A percentile compares a stretch with the other conserved stretches of the same genome.
These are phyloP conservation scores for Lachnellula cervina DNA, from an alignment of 2,329 filamentous ascomycete genomes.

Conservation along the genomic window DNA sequence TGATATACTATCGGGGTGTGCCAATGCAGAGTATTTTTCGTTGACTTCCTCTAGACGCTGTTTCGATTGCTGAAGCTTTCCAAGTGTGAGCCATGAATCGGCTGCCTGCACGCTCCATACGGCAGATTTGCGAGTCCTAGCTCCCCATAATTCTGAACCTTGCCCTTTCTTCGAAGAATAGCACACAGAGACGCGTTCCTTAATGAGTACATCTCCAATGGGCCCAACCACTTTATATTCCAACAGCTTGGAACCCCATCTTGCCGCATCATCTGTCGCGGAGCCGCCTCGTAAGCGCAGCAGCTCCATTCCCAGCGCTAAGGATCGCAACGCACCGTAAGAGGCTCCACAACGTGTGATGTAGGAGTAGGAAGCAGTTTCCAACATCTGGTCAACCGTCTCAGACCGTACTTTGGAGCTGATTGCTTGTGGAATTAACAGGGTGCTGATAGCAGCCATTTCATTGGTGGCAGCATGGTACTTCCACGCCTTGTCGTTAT, in stretches of 20 bases:
- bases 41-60: constrained; percentile 68
- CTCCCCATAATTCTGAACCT: constrained; percentile 63
- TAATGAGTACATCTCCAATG: constrained; percentile 76
- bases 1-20: constrained; percentile 46
- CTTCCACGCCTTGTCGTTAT: constrained; percentile 94
- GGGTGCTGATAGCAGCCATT: constrained; percentile 82
- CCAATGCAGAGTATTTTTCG: constrained; percentile 47
- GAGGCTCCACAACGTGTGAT: constrained; percentile 75
- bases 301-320: constrained; percentile 75
- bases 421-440: constrained; percentile 69
- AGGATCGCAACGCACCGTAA: constrained; percentile 73
- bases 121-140: constrained; percentile 75
- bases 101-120: constrained; percentile 83
- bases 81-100: constrained; percentile 75
- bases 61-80: constrained; percentile 73
- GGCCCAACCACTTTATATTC: constrained; percentile 71
- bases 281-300: constrained; percentile 74
- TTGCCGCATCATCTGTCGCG: constrained; percentile 79
- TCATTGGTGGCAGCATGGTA: constrained; percentile 92
- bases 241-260: constrained; percentile 76
- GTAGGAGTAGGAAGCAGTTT: constrained; percentile 89
- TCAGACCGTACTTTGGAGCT: constrained; percentile 75
- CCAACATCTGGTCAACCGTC: constrained; percentile 78
- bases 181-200: constrained; percentile 80
- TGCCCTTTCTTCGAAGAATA: constrained; percentile 69